Evolutionary conservation across 768 basidiomycete species (phyloP), one percentile per base, ranked within the genome.

Genomic region (Rhodosporidiobolus odoratus): DNA sequence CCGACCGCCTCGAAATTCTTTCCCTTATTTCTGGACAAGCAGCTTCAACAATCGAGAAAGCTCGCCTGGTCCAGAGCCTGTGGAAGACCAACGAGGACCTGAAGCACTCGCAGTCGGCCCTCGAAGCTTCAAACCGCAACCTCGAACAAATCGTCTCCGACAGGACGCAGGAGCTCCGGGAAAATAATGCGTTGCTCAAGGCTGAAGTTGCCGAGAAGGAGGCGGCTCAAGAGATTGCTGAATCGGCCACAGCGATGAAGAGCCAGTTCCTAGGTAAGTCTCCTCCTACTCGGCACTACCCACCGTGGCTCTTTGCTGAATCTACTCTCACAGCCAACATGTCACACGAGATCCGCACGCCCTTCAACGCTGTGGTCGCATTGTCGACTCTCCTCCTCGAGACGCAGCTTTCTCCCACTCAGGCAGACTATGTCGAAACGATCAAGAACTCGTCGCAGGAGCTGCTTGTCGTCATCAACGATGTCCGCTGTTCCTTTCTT

Each of bases 361-460:
- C 73, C 0, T 75, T 75, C 69, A 75, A 75, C 53, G 69, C 69
- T 27, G 69, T 75, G 41, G 69, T 75, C 37, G 69, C 66, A 4
- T 61, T 75, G 5, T 52, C 63, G 4, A 56, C 63, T 0, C 58
- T 75, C 1, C 69, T 75, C 5, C 73, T 75, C 59, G 73, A 75
- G 19, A 65, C 69, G 12, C 48, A 57, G 19, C 66, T 75, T 15
- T 69, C 64, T 9, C 73, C 73, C 0, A 63, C 71, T 2, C 73
- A 75, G 56, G 52, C 68, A 19, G 73, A 75, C 52, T 75, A 75
- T 48, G 62, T 71, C 50, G 69, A 71, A 50, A 75, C 73, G 45
- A 75, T 75, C 69, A 68, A 68, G 58, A 75, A 71, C 60, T 65
- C 66, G 16, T 56, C 62, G 32, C 69, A 71, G 8, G 69, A 75